A percentile compares a stretch with the other conserved stretches of the same genome.
Conservation (phyloP, 192 early-diverging fungal species). For the Podila clonocystis region DNA sequence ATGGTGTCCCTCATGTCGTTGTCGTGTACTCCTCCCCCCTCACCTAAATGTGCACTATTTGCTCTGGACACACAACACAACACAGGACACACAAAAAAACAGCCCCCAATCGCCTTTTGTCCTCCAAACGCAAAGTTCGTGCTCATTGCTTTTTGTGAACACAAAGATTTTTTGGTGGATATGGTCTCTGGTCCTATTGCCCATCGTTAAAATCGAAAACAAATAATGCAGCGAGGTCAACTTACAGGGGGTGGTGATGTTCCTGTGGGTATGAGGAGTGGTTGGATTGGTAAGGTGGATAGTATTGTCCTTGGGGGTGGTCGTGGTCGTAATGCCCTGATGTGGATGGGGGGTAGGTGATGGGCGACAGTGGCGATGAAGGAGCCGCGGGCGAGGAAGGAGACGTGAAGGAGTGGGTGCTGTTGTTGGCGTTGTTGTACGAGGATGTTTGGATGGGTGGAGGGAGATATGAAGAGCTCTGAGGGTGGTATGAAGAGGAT, state of each 20-base stretch:
- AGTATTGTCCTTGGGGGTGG: slow-evolving; percentile 1
- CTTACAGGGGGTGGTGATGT: background rate
- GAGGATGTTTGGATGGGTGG: background rate
- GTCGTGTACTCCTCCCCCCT: background rate
- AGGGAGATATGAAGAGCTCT: slow-evolving; percentile 3
- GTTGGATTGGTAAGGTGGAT: background rate
- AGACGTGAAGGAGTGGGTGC: background rate
- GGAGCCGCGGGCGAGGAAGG: background rate
- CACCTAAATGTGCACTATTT: no score
- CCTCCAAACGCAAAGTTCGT: background rate
- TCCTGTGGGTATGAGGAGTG: background rate
- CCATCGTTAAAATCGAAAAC: background rate
- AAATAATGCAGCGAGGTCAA: background rate
- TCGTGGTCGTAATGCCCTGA: background rate
- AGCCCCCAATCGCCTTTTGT: background rate
- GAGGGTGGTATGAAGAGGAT: slow-evolving; percentile 26
- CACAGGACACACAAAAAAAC: no score
- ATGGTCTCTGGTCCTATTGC: background rate
- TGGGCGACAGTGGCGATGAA: background rate
- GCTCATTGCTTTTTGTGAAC: background rate
- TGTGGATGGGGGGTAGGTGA: background rate
- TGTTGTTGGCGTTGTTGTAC: slow-evolving; percentile 5
- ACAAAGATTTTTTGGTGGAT: no score
- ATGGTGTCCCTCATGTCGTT: background rate
- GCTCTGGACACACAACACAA: no score